A percentile compares a stretch with the other conserved stretches of the same genome.
Evolutionary conservation across 345 rosid species (phyloP).

Genomic region (Aethionema arabicum): DNA sequence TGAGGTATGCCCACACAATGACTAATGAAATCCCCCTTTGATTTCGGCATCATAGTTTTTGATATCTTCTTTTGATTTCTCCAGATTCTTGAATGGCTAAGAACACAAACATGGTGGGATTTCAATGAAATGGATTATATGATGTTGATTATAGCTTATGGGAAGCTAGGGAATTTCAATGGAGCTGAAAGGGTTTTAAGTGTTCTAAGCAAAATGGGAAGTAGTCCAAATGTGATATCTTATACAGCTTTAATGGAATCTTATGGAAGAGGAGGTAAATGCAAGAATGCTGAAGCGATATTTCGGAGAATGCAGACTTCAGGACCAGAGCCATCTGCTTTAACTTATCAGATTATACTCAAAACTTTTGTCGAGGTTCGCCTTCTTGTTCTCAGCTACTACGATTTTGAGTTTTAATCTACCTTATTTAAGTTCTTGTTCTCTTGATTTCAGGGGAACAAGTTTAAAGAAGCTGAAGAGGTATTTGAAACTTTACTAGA

Average conservation of each 20-base stretch:
- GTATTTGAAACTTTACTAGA: constrained; percentile 75
- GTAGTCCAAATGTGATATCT: constrained; percentile 69
- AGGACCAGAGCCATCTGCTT: constrained; percentile 91
- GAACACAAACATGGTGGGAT: constrained; percentile 83
- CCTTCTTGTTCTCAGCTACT: no score
- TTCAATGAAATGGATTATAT: constrained; percentile 81
- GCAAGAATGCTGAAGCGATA: constrained; percentile 87
- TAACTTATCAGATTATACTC: constrained; percentile 89
- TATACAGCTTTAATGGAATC: constrained; percentile 96
- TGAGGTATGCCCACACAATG: constrained; percentile 57
- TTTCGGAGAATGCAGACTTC: constrained; percentile 89
- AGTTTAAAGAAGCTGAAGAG: constrained; percentile 83
- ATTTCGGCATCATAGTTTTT: not conserved
- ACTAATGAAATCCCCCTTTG: constrained; percentile 1
- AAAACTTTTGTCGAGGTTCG: constrained; percentile 77
- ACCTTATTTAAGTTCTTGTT: not conserved
- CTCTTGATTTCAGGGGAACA: constrained; percentile 53
- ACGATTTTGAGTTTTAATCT: not conserved
- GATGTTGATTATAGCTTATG: constrained; percentile 88
- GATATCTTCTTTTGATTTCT: constrained; percentile 28
- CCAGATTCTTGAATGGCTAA: constrained; percentile 94
- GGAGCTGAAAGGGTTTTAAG: constrained; percentile 76
- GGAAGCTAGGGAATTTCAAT: constrained; percentile 85
- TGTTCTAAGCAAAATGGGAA: constrained; percentile 67
- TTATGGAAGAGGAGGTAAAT: constrained; percentile 83